phyloP scores from a whole-genome alignment of 805 yeast species.

The Pichia ethanolica region DNA sequence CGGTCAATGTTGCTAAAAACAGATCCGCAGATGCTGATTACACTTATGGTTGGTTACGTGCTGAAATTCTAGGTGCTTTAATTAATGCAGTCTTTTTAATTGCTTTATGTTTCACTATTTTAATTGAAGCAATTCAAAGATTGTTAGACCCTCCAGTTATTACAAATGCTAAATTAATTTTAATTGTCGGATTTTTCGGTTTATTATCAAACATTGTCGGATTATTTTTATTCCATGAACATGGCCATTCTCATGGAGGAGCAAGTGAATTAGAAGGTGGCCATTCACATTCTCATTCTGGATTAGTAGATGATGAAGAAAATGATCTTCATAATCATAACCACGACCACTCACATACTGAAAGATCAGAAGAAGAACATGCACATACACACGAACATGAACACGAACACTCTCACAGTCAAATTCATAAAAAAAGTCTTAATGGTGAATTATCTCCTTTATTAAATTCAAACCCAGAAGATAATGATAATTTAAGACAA shows the following conservation, averaged over 20 bases:
- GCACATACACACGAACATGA: neutral
- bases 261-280: conserved; percentile 10
- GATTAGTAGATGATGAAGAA: conserved; percentile 8
- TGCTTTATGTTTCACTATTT: conserved; percentile 87
- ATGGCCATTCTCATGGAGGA: conserved; percentile 52
- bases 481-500: conserved; percentile 20
- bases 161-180: conserved; percentile 72
- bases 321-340: conserved; percentile 1
- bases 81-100: conserved; percentile 88
- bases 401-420: conserved; percentile 3
- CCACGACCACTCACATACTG: too few relatives aligned
- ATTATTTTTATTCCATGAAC: conserved; percentile 81
- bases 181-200: conserved; percentile 80
- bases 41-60: conserved; percentile 97
- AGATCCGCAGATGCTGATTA: conserved; percentile 78
- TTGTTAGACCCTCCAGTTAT: conserved; percentile 74
- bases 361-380: too few relatives aligned
- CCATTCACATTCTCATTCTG: conserved; percentile 16
- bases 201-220: conserved; percentile 78
- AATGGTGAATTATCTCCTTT: conserved; percentile 5
- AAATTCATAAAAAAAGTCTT: neutral
- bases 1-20: conserved; percentile 81
- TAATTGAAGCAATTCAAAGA: conserved; percentile 89
- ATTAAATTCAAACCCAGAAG: conserved; percentile 5
- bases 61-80: conserved; percentile 92